Evolutionary conservation across 164 flowering plant species (phyloP).

Genomic region (Pachysandra terminalis): DNA sequence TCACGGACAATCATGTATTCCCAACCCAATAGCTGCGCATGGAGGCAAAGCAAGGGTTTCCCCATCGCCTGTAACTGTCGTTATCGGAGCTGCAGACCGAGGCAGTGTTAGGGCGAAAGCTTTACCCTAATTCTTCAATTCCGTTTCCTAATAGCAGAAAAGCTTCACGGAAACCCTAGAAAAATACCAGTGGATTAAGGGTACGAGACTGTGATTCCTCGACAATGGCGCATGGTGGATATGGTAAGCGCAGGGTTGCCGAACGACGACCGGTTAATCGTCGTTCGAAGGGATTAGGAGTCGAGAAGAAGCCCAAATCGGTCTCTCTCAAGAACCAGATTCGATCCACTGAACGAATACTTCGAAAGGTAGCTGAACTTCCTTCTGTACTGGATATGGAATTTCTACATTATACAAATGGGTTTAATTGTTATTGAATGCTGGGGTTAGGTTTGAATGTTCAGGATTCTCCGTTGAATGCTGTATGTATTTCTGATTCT

Average conservation of each 20-base stretch:
- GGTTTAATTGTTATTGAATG: background rate
- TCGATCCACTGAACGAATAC: constrained; percentile 84
- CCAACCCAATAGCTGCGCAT: too few relatives aligned
- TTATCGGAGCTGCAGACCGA: background rate
- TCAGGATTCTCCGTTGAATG: background rate
- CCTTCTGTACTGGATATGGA: background rate
- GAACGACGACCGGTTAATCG: constrained; percentile 40
- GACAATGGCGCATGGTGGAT: constrained; percentile 81
- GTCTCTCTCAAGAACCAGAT: constrained; percentile 90
- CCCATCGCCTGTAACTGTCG: background rate
- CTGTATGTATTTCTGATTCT: background rate
- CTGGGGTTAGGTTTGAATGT: background rate
- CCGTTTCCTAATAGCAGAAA: background rate
- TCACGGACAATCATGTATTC: too few relatives aligned
- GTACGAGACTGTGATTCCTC: background rate
- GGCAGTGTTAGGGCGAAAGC: too few relatives aligned
- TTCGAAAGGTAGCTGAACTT: constrained; percentile 54
- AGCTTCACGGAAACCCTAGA: background rate
- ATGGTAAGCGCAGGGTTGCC: constrained; percentile 55
- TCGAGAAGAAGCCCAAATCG: constrained; percentile 57
- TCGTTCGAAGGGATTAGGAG: constrained; percentile 41
- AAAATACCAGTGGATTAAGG: background rate
- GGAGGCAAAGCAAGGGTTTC: too few relatives aligned
- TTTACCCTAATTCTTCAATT: background rate
- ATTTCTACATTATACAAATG: too few relatives aligned